Percentiles rank a stretch among this genome's conserved stretches.
These are phyloP conservation scores for Aspergillus calidoustus DNA, from an alignment of 2,329 filamentous ascomycete species.

Conservation along the genomic window DNA sequence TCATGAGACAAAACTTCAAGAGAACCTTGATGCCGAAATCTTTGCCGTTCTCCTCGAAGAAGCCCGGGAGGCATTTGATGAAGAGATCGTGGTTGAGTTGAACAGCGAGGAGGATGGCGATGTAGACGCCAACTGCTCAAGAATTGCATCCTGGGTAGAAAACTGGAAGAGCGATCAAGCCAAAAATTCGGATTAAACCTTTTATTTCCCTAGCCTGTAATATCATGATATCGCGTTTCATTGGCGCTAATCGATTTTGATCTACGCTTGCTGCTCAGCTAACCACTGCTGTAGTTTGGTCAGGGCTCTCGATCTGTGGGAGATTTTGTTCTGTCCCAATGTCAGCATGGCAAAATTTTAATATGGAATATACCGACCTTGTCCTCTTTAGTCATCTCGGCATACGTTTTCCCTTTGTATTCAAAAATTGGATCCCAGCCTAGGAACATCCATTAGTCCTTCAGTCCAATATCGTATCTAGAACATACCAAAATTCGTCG, in stretches of 20 bases:
- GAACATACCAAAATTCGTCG: conserved; percentile 75
- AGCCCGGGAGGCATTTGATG: conserved; percentile 82
- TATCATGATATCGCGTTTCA: not conserved
- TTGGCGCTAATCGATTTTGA: not conserved
- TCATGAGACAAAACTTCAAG: conserved; percentile 83
- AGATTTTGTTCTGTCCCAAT: conserved; percentile 73
- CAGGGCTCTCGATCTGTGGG: conserved; percentile 86
- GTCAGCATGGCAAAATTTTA: conserved; percentile 23
- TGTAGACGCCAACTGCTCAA: conserved; percentile 84
- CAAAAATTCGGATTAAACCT: conserved; percentile 33
- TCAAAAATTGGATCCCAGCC: conserved; percentile 98
- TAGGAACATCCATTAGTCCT: conserved; percentile 40
- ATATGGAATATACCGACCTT: conserved; percentile 63
- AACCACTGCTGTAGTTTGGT: conserved; percentile 86
- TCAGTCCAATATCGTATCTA: not conserved
- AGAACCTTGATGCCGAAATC: conserved; percentile 96
- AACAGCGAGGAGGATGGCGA: conserved; percentile 80
- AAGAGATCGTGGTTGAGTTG: conserved; percentile 87
- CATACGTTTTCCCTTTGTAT: conserved; percentile 87
- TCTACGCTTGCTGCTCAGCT: conserved; percentile 45
- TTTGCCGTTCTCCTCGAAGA: conserved; percentile 94
- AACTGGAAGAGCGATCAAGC: conserved; percentile 71
- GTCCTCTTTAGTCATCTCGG: conserved; percentile 91
- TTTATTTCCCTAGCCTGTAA: not conserved
- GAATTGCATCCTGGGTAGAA: conserved; percentile 79